Conservation (phyloP, 1,284 basidiomycete species). For the Pholiota adiposa region DNA sequence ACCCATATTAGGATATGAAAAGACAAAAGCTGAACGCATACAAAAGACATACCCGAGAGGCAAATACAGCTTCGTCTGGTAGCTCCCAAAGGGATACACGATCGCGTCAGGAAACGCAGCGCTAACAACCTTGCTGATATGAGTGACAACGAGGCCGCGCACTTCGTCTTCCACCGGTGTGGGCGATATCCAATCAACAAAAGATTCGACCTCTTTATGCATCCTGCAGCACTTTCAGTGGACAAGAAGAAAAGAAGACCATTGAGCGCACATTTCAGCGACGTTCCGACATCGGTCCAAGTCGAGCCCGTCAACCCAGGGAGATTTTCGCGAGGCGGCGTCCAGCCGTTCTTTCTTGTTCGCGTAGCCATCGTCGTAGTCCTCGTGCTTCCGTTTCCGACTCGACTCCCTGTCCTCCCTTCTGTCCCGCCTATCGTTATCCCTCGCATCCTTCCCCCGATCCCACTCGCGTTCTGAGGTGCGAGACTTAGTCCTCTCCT, state of each 20-base stretch:
- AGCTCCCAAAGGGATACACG: conserved; percentile 91
- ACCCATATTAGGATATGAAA: conserved; percentile 7
- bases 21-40: neutral
- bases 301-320: conserved; percentile 81
- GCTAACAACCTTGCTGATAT: conserved; percentile 73
- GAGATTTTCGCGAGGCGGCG: conserved; percentile 66
- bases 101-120: conserved; percentile 79
- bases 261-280: conserved; percentile 71
- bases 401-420: conserved; percentile 16
- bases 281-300: conserved; percentile 82
- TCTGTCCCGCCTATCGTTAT: conserved; percentile 23
- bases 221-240: conserved; percentile 47
- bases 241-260: conserved; percentile 8
- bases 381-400: conserved; percentile 44
- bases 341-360: conserved; percentile 65
- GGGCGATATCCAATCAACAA: conserved; percentile 88
- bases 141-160: conserved; percentile 75
- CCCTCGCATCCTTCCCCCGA: conserved; percentile 20
- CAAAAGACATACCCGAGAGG: conserved; percentile 77
- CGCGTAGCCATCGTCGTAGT: conserved; percentile 53
- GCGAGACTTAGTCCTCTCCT: conserved; percentile 2
- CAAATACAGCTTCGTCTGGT: conserved; percentile 93
- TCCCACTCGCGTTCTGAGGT: conserved; percentile 38
- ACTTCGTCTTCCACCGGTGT: conserved; percentile 85
- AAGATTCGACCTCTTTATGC: conserved; percentile 85